A percentile compares a stretch with the other conserved stretches of the same genome.
phyloP scores from a whole-genome alignment of 2,329 filamentous ascomycete species.

The Pyrenophora teres region DNA sequence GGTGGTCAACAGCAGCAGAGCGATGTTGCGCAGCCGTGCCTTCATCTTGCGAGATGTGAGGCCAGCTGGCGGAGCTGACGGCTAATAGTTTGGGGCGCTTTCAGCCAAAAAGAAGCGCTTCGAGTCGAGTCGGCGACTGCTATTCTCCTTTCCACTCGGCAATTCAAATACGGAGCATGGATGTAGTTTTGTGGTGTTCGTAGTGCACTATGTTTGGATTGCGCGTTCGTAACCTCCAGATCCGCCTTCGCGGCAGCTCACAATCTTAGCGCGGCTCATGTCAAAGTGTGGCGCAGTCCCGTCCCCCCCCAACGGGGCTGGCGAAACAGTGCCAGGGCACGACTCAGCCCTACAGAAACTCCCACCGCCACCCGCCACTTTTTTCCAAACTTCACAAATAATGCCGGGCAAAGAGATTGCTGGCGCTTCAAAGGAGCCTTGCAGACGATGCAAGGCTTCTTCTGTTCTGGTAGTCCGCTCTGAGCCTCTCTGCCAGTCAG shows the following conservation, averaged over 20 bases:
- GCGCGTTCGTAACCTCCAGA: conserved; percentile 27
- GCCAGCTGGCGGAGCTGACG: conserved; percentile 37
- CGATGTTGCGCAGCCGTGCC: conserved; percentile 38
- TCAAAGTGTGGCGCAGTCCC: conserved; percentile 21
- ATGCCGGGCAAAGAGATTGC: conserved; percentile 43
- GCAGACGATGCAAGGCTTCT: conserved; percentile 61
- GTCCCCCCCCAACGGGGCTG: conserved; percentile 1
- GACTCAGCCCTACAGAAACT: conserved; percentile 16
- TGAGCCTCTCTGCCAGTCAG: conserved; percentile 65
- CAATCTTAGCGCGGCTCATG: conserved; percentile 15
- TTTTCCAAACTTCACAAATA: conserved; percentile 6
- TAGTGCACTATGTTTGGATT: conserved; percentile 18
- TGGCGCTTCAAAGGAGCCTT: conserved; percentile 44
- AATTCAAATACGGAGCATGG: conserved; percentile 2
- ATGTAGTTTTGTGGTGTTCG: conserved; percentile 13
- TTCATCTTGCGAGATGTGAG: conserved; percentile 43
- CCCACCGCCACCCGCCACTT: conserved; percentile 6
- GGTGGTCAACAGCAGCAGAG: conserved; percentile 41
- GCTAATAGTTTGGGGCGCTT: conserved; percentile 2
- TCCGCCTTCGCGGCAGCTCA: conserved; percentile 18
- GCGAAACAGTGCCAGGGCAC: not conserved
- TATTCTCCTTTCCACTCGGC: not conserved
- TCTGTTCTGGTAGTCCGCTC: conserved; percentile 61
- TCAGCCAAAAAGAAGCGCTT: conserved; percentile 6
- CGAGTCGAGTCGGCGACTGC: not conserved